Base-by-base conservation (phyloP, 441 rosid genomes). In the Jatropha multifida region DNA sequence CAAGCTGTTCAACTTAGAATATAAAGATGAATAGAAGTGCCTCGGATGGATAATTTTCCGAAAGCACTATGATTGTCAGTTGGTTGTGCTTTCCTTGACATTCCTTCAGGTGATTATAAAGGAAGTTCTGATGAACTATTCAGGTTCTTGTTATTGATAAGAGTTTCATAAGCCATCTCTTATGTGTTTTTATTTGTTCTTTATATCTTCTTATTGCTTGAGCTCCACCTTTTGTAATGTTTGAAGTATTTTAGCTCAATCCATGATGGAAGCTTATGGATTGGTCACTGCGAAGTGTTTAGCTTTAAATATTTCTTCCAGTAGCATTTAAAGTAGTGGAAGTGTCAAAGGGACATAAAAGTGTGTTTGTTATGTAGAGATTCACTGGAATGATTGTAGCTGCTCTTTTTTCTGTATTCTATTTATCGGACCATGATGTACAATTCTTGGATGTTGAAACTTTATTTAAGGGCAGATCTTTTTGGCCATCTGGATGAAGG, bases 321-420 rank as follows among this genome's bases (percentile, higher is more conserved):
- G 74, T 58, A 52, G 55, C 61, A 42, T 49, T 54, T 69, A 71
- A 69, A 76, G 79, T 32, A 68, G 20, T 68, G 67, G 80, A 41
- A 74, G 23, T 37, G 20, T 63, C 12, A 52, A 18, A 44, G 26
- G 27, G 37, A 60, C 17, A 41, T 75, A 48, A 37, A 46, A 65
- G n/a, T 20, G 60, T n/a, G 8, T 8, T 38, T 38, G 73, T 59
- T 46, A 37, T 49, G 13, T 42, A 46, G 63, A 38, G 70, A 61
- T 40, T 62, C 41, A 4, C 49, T 69, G 73, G 68, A 66, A 27
- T 15, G 14, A 5, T 60, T 65, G 60, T 51, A 60, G 67, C 13
- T 41, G 26, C 41, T 69, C 17, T 27, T 73, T 26, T 68, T 41
- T 69, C n/a, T 73, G 14, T 51, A 18, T 66, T 46, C 60, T 54